Evolutionary conservation across 2,329 filamentous ascomycete genomes (phyloP).

Genomic region (Colletotrichum sp.): DNA sequence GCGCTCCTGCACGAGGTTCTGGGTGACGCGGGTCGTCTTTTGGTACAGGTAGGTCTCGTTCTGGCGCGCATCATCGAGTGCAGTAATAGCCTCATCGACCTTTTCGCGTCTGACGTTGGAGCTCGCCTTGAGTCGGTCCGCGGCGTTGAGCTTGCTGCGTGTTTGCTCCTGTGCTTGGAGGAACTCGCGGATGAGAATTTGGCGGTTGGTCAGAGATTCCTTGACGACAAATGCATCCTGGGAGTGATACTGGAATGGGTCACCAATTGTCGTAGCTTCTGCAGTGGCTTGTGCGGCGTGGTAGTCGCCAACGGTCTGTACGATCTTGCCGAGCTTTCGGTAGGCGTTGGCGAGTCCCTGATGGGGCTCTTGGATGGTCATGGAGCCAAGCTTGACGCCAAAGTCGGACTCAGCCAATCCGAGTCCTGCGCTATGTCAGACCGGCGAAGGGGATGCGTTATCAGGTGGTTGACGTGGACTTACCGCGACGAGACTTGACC

Average conservation of each 20-base stretch:
- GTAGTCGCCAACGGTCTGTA: conserved; percentile 93
- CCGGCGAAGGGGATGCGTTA: not conserved
- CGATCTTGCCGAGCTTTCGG: conserved; percentile 90
- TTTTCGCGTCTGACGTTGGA: conserved; percentile 91
- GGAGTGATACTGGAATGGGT: conserved; percentile 93
- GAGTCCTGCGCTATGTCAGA: conserved; percentile 66
- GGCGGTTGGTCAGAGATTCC: conserved; percentile 95
- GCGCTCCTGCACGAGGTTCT: conserved; percentile 87
- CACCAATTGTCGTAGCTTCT: conserved; percentile 92
- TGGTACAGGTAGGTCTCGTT: conserved; percentile 82
- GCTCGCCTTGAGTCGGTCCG: conserved; percentile 86
- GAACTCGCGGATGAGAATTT: conserved; percentile 93
- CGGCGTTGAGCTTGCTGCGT: conserved; percentile 81
- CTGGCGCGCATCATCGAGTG: conserved; percentile 84
- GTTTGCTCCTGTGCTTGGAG: conserved; percentile 88
- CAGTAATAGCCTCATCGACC: conserved; percentile 94
- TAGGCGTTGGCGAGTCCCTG: conserved; percentile 88
- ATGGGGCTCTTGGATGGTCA: conserved; percentile 91
- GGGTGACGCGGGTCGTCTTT: conserved; percentile 88
- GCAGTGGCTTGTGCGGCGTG: conserved; percentile 96
- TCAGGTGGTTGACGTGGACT: conserved; percentile 26
- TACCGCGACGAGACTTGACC: conserved; percentile 91
- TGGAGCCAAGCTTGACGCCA: conserved; percentile 84
- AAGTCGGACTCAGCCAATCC: conserved; percentile 93
- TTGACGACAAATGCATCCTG: conserved; percentile 98